Conservation (phyloP, 179 eudicot genomes). For the Corrigiola litoralis region DNA sequence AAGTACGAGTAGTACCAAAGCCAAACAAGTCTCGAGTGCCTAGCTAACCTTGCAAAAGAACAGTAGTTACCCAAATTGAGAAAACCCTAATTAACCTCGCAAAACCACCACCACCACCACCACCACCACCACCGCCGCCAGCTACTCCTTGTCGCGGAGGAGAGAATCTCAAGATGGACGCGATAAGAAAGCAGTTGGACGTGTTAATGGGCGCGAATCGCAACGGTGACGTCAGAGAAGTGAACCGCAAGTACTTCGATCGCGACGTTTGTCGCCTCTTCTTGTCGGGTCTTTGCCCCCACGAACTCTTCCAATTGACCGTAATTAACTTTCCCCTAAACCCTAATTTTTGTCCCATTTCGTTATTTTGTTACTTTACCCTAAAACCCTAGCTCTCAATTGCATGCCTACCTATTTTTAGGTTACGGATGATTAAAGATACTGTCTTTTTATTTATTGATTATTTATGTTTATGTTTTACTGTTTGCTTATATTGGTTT, state of each 20-base stretch:
- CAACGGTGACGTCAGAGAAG: slow-evolving; percentile 82
- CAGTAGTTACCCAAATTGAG: no score
- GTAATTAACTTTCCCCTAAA: slow-evolving; percentile 27
- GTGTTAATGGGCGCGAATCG: slow-evolving; percentile 97
- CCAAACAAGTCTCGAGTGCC: no score
- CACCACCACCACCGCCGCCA: slow-evolving; percentile 12
- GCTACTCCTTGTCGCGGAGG: no score
- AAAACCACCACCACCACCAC: slow-evolving; percentile 6
- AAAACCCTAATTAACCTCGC: no score
- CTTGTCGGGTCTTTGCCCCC: slow-evolving; percentile 94
- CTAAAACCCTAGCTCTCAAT: background rate
- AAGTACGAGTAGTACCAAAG: no score
- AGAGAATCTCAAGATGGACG: slow-evolving; percentile 50
- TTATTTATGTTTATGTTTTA: no score
- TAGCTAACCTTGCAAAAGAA: background rate
- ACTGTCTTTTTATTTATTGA: no score
- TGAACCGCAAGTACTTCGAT: slow-evolving; percentile 87
- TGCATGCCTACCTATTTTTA: no score
- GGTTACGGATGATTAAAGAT: no score
- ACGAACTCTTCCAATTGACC: slow-evolving; percentile 93
- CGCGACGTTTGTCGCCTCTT: slow-evolving; percentile 94
- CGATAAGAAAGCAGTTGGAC: slow-evolving; percentile 88
- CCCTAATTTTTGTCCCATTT: slow-evolving; percentile 7
- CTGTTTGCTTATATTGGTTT: no score
- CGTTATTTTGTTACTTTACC: background rate